Evolutionary conservation across 345 rosid species (phyloP).

Genomic region (Microcos paniculata): DNA sequence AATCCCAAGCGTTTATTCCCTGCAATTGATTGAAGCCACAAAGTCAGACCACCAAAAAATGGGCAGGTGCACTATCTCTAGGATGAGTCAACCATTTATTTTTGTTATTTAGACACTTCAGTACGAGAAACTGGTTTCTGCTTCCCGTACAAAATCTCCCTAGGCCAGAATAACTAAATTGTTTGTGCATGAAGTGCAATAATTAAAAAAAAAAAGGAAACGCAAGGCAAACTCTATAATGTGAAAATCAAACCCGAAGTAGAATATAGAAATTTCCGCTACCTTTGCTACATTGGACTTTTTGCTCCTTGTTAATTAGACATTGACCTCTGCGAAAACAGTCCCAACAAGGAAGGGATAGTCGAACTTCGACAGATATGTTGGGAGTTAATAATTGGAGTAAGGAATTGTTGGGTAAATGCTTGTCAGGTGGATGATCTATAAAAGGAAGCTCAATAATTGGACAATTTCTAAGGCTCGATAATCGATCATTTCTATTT

Average conservation of each 20-base stretch:
- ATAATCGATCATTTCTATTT: neutral
- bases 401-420: neutral
- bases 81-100: neutral
- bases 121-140: neutral
- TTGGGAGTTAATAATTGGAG: neutral
- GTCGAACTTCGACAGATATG: neutral
- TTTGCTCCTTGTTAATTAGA: neutral
- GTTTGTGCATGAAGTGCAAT: neutral
- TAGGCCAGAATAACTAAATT: neutral
- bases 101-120: neutral
- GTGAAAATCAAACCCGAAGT: neutral
- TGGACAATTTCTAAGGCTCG: neutral
- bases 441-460: neutral
- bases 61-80: neutral
- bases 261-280: neutral
- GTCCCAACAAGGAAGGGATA: neutral
- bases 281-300: neutral
- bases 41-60: neutral
- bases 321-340: neutral
- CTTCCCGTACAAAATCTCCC: neutral
- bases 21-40: conserved; percentile 16
- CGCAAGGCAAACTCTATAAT: neutral
- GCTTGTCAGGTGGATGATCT: neutral
- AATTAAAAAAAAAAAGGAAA: neutral
- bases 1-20: conserved; percentile 11